Base-by-base conservation (phyloP, 2,329 filamentous ascomycete genomes). In the Botrytis aclada region DNA sequence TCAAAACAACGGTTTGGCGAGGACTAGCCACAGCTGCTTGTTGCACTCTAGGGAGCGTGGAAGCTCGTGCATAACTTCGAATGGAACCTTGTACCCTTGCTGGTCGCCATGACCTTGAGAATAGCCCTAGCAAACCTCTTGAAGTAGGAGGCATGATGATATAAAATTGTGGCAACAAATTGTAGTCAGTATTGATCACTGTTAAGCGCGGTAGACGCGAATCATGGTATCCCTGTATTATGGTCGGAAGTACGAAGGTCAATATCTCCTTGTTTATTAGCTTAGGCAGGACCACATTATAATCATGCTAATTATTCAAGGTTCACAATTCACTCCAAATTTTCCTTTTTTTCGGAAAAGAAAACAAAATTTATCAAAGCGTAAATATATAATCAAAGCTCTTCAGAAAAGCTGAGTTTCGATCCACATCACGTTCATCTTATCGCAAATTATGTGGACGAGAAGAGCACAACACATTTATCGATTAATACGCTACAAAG, bases 1-100 rank as follows among this genome's bases (percentile, higher is more conserved):
- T 92, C 60, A 97, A 88, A 72, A 86, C 86, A 71, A 95, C 77
- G 34, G 76, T 76, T 43, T 77, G 56, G 32, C 73, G 75, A 41
- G 74, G 65, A 4, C 18, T 66, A 45, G 47, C 37, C n/a, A 69
- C 65, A 47, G 37, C 25, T 6, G 73, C 62, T 41, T 54, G 61
- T 14, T 66, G 54, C 25, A 71, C 32, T 32, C 41, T 64, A 6
- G 70, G 45, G 18, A 51, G 45, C 22, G 69, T 51, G 3, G 73
- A 64, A 58, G 75, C 72, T 22, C 75, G 76, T 16, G 75, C 75
- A 74, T 75, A 75, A 45, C 72, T 73, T 9, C 67, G 47, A 25
- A 10, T 32, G 37, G 7, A 22, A n/a, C 6, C 41, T 37, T 20
- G 41, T 61, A 22, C 2, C 5, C 8, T 69, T 25, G 12, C 7